phyloP scores from a whole-genome alignment of 2,329 filamentous ascomycete genomes.

The Fusarium lateritium region DNA sequence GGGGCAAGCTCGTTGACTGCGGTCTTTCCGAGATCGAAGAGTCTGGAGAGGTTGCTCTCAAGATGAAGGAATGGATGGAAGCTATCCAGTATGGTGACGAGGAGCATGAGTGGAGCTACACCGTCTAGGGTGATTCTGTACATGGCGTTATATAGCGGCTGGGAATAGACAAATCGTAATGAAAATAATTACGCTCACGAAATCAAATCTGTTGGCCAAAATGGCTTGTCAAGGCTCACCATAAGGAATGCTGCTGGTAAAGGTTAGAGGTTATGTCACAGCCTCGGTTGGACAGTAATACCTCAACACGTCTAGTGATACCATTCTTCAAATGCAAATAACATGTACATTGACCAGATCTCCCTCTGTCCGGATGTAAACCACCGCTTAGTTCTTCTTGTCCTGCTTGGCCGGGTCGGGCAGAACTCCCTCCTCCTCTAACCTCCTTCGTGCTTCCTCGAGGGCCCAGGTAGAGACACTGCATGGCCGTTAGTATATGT shows the following conservation, averaged over 20 bases:
- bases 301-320: slow-evolving; percentile 50
- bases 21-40: slow-evolving; percentile 86
- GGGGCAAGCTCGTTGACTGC: slow-evolving; percentile 84
- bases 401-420: slow-evolving; percentile 78
- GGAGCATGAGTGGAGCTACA: slow-evolving; percentile 90
- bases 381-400: slow-evolving; percentile 63
- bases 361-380: slow-evolving; percentile 30
- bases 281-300: slow-evolving; percentile 31
- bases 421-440: slow-evolving; percentile 96
- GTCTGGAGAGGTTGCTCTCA: slow-evolving; percentile 85
- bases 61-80: slow-evolving; percentile 98
- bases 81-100: slow-evolving; percentile 95
- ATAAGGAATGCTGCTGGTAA: slow-evolving; percentile 20
- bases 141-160: slow-evolving; percentile 35
- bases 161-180: slow-evolving; percentile 38
- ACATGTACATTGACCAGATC: slow-evolving; percentile 41
- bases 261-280: slow-evolving; percentile 21
- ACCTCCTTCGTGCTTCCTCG: slow-evolving; percentile 93
- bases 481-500: slow-evolving; percentile 48
- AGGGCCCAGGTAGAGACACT: slow-evolving; percentile 99
- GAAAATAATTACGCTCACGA: slow-evolving; percentile 35
- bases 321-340: slow-evolving; percentile 43
- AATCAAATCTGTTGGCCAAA: slow-evolving; percentile 26
- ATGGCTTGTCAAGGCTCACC: slow-evolving; percentile 36
- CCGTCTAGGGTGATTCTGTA: slow-evolving; percentile 43